Conservation (phyloP, 2,329 filamentous ascomycete genomes). For the Talaromyces funiculosus region DNA sequence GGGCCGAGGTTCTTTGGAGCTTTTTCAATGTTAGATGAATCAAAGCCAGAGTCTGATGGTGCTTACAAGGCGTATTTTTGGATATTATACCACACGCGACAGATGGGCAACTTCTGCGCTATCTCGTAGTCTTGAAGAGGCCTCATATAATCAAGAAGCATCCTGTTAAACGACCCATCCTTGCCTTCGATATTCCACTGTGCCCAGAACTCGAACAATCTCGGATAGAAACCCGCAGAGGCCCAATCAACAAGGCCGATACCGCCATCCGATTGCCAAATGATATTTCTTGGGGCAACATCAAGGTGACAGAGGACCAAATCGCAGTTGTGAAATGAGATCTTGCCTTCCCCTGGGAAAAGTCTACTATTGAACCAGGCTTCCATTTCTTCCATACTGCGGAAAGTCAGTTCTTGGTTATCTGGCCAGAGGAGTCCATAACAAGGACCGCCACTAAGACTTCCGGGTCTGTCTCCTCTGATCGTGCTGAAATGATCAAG, state of each 20-base stretch:
- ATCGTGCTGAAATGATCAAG: background rate
- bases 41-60: too few species aligned
- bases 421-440: background rate
- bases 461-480: background rate
- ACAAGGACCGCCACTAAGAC: background rate
- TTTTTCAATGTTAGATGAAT: too few species aligned
- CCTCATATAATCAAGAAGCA: constrained; percentile 4
- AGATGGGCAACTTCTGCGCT: background rate
- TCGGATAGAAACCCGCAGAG: constrained; percentile 21
- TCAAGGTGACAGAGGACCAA: constrained; percentile 10
- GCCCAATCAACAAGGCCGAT: constrained; percentile 23
- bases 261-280: constrained; percentile 19
- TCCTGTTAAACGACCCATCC: constrained; percentile 5
- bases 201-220: constrained; percentile 21
- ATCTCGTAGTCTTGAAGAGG: constrained; percentile 7
- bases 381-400: background rate
- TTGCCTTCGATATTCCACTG: constrained; percentile 14
- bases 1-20: too few species aligned
- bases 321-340: background rate
- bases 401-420: background rate
- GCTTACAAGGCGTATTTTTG: constrained; percentile 11
- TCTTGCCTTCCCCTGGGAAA: constrained; percentile 3
- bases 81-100: constrained; percentile 8
- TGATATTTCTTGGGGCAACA: constrained; percentile 19
- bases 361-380: background rate